phyloP scores from a whole-genome alignment of 257 asterid species.

The Lycium barbarum region DNA sequence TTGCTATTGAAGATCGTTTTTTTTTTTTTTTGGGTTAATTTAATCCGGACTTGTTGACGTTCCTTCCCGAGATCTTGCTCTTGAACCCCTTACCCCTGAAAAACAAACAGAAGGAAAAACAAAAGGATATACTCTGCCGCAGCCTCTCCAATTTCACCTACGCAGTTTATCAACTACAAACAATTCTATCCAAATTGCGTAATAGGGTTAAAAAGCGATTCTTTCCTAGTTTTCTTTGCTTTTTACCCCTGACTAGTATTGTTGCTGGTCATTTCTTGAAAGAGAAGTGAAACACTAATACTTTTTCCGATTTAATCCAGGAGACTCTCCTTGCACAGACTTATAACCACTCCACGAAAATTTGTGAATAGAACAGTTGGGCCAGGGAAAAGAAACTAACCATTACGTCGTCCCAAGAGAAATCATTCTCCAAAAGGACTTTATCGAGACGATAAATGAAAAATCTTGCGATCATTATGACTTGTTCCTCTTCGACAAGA shows the following conservation, averaged over 20 bases:
- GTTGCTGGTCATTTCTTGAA: conserved; percentile 15
- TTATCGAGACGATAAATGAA: conserved; percentile 67
- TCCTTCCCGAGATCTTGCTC: background rate
- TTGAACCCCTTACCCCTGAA: background rate
- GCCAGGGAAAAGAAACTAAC: conserved; percentile 52
- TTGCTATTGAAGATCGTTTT: background rate
- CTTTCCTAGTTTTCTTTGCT: background rate
- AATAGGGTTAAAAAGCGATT: conserved; percentile 8
- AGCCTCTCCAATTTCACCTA: conserved; percentile 11
- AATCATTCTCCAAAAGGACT: conserved; percentile 57
- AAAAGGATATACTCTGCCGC: background rate
- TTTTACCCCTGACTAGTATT: background rate
- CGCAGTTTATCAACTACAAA: background rate
- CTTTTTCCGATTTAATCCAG: background rate
- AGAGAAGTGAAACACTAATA: background rate
- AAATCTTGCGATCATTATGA: conserved; percentile 60
- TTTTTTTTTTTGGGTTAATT: too few species aligned
- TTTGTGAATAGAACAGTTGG: background rate
- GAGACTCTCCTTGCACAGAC: background rate
- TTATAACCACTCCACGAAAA: background rate
- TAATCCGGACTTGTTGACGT: background rate
- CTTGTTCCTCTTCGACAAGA: conserved; percentile 46
- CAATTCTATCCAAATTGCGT: conserved; percentile 2
- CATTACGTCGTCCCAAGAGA: conserved; percentile 79
- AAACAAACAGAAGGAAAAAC: background rate